Conservation (phyloP, 495 filamentous ascomycete species). For the Aspergillus bertholletiae region DNA sequence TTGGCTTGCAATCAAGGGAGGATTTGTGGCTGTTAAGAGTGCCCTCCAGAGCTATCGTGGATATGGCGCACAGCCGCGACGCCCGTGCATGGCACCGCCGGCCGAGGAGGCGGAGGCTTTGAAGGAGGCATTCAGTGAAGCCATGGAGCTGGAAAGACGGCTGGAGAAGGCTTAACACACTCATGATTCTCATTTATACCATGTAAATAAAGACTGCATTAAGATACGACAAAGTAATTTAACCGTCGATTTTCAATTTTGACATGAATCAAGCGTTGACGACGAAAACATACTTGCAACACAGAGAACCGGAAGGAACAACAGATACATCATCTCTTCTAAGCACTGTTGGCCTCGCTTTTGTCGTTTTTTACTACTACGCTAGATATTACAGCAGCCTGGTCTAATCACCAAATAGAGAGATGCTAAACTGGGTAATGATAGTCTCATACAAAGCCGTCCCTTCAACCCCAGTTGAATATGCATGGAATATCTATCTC, state of each 20-base stretch:
- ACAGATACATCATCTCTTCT: too few species aligned
- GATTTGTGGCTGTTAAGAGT: constrained; percentile 82
- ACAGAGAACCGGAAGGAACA: too few species aligned
- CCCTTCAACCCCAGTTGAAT: too few species aligned
- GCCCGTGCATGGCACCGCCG: constrained; percentile 70
- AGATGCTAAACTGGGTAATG: too few species aligned
- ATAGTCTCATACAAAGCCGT: too few species aligned
- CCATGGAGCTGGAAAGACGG: constrained; percentile 64
- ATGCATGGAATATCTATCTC: too few species aligned
- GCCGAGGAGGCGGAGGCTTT: constrained; percentile 56
- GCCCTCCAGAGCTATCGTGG: constrained; percentile 69
- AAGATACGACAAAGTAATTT: neutral
- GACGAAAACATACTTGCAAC: too few species aligned
- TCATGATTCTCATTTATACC: neutral
- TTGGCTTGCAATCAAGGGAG: constrained; percentile 83
- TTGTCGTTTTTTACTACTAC: too few species aligned
- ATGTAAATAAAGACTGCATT: neutral
- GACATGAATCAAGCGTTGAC: too few species aligned
- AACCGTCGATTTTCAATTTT: neutral
- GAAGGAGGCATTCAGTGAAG: constrained; percentile 70
- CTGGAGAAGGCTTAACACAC: constrained; percentile 28
- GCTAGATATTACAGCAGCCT: too few species aligned
- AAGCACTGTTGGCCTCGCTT: too few species aligned
- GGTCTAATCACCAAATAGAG: too few species aligned
- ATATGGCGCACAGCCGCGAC: constrained; percentile 75